Conservation (phyloP, 1,284 basidiomycete genomes). For the Malassezia arunalokei region DNA sequence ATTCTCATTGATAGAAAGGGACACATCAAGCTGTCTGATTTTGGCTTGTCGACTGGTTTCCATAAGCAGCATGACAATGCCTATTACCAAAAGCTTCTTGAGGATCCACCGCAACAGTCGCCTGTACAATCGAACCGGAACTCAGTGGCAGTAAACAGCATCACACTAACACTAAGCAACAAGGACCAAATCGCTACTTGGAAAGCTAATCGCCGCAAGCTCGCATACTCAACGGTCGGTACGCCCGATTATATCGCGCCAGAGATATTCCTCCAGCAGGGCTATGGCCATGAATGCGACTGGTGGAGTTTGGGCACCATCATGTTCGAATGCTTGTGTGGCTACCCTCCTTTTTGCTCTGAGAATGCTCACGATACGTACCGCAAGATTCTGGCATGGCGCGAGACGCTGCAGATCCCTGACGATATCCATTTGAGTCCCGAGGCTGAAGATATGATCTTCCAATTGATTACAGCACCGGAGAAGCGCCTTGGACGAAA, state of each 20-base stretch:
- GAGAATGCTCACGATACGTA: conserved; percentile 96
- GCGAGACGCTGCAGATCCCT: conserved; percentile 72
- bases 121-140: conserved; percentile 35
- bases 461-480: conserved; percentile 69
- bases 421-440: conserved; percentile 87
- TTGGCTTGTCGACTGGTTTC: conserved; percentile 85
- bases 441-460: conserved; percentile 82
- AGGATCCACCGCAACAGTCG: conserved; percentile 46
- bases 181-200: conserved; percentile 59
- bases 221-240: conserved; percentile 95
- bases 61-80: conserved; percentile 88
- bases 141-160: conserved; percentile 44
- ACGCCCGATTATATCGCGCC: conserved; percentile 99
- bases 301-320: conserved; percentile 83
- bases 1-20: conserved; percentile 88
- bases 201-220: conserved; percentile 94
- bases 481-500: conserved; percentile 58
- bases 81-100: conserved; percentile 86
- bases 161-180: conserved; percentile 40
- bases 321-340: conserved; percentile 96
- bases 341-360: conserved; percentile 90
- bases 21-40: conserved; percentile 89
- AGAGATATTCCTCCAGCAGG: conserved; percentile 93
- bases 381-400: conserved; percentile 96
- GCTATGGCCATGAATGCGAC: conserved; percentile 95